Conservation (phyloP, 2,329 filamentous ascomycete species). For the Ceratocystiopsis brevicomis region DNA sequence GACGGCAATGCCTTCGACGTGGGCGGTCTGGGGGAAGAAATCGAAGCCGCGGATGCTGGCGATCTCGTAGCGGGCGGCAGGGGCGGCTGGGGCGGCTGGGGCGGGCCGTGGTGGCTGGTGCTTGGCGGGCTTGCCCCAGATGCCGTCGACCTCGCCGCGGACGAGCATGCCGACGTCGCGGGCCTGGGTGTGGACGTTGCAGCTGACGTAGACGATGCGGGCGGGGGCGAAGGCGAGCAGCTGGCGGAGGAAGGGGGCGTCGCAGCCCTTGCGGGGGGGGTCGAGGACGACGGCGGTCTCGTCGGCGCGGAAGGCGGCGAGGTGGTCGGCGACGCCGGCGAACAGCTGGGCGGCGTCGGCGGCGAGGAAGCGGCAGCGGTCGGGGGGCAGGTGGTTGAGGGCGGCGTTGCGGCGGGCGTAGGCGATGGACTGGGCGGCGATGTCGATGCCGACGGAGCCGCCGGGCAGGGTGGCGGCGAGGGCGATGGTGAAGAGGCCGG, state of each 20-base stretch:
- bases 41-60: constrained; percentile 88
- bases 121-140: constrained; percentile 12
- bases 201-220: constrained; percentile 83
- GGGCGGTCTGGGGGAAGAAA: constrained; percentile 79
- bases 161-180: constrained; percentile 80
- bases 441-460: constrained; percentile 76
- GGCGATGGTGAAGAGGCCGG: constrained; percentile 90
- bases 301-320: constrained; percentile 40
- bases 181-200: constrained; percentile 95
- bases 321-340: constrained; percentile 34
- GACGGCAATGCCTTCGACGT: constrained; percentile 50
- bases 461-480: constrained; percentile 68
- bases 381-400: constrained; percentile 49
- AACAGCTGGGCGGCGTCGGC: constrained; percentile 78
- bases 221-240: constrained; percentile 58
- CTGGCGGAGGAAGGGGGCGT: constrained; percentile 65
- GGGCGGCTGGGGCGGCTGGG: neutral
- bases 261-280: constrained; percentile 90
- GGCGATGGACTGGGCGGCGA: constrained; percentile 57
- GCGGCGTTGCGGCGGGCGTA: constrained; percentile 62
- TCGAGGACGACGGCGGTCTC: constrained; percentile 91
- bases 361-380: constrained; percentile 67
- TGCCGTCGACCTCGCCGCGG: constrained; percentile 34
- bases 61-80: constrained; percentile 48
- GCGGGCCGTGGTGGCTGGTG: constrained; percentile 12